Percentiles rank a stretch among this genome's conserved stretches.
Conservation (phyloP, 306 rosid species). For the Vigna angularis region DNA sequence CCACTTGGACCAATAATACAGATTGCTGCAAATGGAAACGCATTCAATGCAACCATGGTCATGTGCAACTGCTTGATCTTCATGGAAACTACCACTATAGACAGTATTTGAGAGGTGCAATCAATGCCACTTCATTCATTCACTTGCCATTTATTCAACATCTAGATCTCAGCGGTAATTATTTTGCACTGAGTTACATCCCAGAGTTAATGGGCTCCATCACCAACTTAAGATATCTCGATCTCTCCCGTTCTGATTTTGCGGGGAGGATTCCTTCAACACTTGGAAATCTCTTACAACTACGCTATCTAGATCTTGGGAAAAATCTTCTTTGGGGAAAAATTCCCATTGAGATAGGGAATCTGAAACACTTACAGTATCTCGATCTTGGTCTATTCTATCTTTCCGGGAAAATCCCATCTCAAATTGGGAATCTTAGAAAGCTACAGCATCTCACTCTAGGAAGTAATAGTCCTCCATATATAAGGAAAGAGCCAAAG, state of each 20-base stretch:
- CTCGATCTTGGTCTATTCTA: background rate
- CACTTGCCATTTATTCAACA: background rate
- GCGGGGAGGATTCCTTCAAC: conserved; percentile 17
- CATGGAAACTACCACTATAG: too few species aligned
- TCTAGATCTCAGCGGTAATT: background rate
- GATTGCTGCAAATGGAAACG: too few species aligned
- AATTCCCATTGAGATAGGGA: background rate
- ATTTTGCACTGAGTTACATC: background rate
- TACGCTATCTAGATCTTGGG: background rate
- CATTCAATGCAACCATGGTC: too few species aligned
- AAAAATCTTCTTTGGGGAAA: background rate
- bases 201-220: background rate
- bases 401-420: background rate
- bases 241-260: rapidly evolving
- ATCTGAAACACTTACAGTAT: background rate
- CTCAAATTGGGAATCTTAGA: background rate
- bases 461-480: background rate
- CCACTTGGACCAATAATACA: too few species aligned
- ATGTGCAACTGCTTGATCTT: too few species aligned
- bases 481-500: background rate
- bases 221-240: conserved; percentile 19
- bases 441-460: background rate
- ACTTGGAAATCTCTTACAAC: background rate
- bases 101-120: too few species aligned
- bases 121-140: too few species aligned